Evolutionary conservation across 1,139 yeast species (phyloP).

Genomic region (Yamadazyma aaseri): DNA sequence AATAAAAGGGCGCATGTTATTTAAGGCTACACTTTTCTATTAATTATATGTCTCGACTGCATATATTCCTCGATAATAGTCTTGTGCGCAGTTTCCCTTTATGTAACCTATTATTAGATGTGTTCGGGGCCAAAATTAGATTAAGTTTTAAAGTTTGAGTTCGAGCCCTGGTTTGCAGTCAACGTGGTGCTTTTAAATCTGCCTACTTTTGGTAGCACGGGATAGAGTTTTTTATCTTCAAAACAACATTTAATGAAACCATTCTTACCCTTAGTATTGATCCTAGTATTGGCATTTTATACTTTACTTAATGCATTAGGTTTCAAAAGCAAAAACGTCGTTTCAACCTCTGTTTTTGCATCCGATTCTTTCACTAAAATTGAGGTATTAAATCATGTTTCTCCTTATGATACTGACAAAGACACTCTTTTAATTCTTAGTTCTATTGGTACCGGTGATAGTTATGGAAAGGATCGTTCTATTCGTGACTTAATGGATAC

Average conservation of each 20-base stretch:
- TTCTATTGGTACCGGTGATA: constrained; percentile 23
- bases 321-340: not conserved
- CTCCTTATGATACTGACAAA: constrained; percentile 9
- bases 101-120: no score
- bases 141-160: no score
- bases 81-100: no score
- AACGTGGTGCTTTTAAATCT: no score
- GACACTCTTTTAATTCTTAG: constrained; percentile 24
- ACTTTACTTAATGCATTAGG: not conserved
- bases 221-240: no score
- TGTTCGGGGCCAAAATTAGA: no score
- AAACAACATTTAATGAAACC: constrained; percentile 1
- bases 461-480: constrained; percentile 28
- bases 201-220: no score
- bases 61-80: no score
- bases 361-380: constrained; percentile 8
- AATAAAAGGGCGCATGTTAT: no score
- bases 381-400: constrained; percentile 10
- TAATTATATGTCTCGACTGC: no score
- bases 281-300: not conserved
- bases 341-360: not conserved
- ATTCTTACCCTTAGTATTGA: not conserved
- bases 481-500: constrained; percentile 26
- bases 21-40: no score
- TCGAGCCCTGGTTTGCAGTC: no score